phyloP scores from a whole-genome alignment of 495 filamentous ascomycete species.

The Hypomontagnella submonticulosa region DNA sequence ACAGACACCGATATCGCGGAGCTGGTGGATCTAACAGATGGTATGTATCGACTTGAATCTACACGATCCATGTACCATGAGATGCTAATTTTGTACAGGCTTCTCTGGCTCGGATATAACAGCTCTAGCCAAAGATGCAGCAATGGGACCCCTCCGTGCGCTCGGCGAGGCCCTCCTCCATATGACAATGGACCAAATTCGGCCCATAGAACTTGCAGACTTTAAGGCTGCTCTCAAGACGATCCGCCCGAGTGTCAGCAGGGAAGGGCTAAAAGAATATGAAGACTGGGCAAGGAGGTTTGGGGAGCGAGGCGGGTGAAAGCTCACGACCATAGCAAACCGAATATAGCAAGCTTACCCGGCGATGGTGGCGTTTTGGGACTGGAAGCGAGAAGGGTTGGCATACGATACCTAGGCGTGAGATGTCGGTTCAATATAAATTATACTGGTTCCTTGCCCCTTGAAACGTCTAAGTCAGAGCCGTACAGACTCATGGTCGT shows the following conservation, averaged over 20 bases:
- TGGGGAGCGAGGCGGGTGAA: slow-evolving; percentile 86
- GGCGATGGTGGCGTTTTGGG: slow-evolving; percentile 16
- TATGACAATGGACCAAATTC: slow-evolving; percentile 93
- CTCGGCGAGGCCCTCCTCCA: slow-evolving; percentile 89
- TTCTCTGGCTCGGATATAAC: slow-evolving; percentile 99
- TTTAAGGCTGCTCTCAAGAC: slow-evolving; percentile 86
- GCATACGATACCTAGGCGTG: slow-evolving; percentile 36
- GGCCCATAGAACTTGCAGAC: slow-evolving; percentile 83
- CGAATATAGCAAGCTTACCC: not conserved
- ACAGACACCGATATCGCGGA: slow-evolving; percentile 75
- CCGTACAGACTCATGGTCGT: slow-evolving; percentile 24
- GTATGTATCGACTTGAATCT: slow-evolving; percentile 59
- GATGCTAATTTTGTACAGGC: slow-evolving; percentile 62
- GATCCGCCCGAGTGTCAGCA: slow-evolving; percentile 91
- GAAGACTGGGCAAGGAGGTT: slow-evolving; percentile 95
- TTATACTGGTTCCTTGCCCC: slow-evolving; percentile 26
- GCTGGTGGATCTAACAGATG: slow-evolving; percentile 86
- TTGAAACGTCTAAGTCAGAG: slow-evolving; percentile 2
- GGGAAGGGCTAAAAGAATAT: slow-evolving; percentile 82
- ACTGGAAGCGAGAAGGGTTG: slow-evolving; percentile 16
- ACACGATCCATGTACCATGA: not conserved
- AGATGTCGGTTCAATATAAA: slow-evolving; percentile 24
- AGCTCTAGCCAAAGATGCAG: slow-evolving; percentile 95
- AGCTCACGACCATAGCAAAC: not conserved
- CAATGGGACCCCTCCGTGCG: slow-evolving; percentile 94